Conservation (phyloP, 2,329 filamentous ascomycete species). For the Arachnopeziza araneosa region DNA sequence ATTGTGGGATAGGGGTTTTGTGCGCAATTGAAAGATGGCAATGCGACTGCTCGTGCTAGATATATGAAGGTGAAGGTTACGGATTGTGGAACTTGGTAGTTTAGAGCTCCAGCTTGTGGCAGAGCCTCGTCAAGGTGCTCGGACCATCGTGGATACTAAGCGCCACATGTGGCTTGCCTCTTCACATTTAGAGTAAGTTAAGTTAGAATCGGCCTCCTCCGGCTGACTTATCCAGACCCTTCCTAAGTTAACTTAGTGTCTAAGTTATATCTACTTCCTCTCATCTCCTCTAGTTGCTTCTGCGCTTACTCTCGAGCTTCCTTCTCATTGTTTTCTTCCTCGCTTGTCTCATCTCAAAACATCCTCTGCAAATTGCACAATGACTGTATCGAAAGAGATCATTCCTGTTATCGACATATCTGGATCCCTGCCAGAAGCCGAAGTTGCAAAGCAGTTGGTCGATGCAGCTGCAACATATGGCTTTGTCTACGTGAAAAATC, state of each 20-base stretch:
- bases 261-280: not conserved
- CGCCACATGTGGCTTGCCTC: too few relatives aligned
- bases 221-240: not conserved
- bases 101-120: not conserved
- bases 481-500: constrained; percentile 83
- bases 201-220: not conserved
- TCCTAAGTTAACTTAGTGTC: not conserved
- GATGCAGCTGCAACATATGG: constrained; percentile 77
- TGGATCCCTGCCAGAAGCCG: constrained; percentile 46
- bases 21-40: not conserved
- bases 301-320: not conserved
- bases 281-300: not conserved
- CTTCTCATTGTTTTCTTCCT: not conserved
- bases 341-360: not conserved
- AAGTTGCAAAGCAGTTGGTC: constrained; percentile 63
- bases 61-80: not conserved
- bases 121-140: not conserved
- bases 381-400: constrained; percentile 1
- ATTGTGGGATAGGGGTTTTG: not conserved
- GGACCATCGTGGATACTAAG: not conserved
- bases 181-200: too few relatives aligned
- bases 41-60: not conserved
- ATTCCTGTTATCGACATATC: constrained; percentile 85
- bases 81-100: not conserved
- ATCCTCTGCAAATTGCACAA: not conserved